Conservation (phyloP, 192 early-diverging fungal species). For the Entomortierella lignicola region DNA sequence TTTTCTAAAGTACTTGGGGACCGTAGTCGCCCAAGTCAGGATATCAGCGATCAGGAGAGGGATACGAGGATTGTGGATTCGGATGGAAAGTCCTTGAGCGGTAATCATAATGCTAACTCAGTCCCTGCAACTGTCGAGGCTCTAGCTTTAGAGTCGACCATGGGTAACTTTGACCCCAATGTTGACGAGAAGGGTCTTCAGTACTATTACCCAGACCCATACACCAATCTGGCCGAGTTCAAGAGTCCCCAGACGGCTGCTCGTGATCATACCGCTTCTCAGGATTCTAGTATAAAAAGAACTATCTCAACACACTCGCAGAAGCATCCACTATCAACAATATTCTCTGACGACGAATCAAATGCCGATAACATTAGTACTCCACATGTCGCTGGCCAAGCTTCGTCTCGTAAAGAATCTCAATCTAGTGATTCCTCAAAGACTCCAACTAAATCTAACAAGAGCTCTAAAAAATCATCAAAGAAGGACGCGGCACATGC, state of each 20-base stretch:
- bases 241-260: neutral
- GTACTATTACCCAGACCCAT: constrained; percentile 45
- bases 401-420: neutral
- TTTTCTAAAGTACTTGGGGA: constrained; percentile 37
- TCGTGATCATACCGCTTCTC: neutral
- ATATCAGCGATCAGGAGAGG: constrained; percentile 22
- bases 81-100: neutral
- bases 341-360: neutral
- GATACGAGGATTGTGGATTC: neutral
- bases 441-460: neutral
- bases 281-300: neutral
- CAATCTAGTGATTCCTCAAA: neutral
- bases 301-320: neutral
- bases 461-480: constrained; percentile 6
- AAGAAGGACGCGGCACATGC: neutral
- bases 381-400: neutral
- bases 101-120: neutral
- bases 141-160: constrained; percentile 6
- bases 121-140: constrained; percentile 29
- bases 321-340: constrained; percentile 18
- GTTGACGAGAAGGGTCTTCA: constrained; percentile 31
- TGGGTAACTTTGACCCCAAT: constrained; percentile 5
- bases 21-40: constrained; percentile 12
- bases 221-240: constrained; percentile 19
- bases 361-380: neutral